A percentile compares a stretch with the other conserved stretches of the same genome.
Conservation (phyloP, 108 stramenopile genomes). For the Cylindrotheca closterium region DNA sequence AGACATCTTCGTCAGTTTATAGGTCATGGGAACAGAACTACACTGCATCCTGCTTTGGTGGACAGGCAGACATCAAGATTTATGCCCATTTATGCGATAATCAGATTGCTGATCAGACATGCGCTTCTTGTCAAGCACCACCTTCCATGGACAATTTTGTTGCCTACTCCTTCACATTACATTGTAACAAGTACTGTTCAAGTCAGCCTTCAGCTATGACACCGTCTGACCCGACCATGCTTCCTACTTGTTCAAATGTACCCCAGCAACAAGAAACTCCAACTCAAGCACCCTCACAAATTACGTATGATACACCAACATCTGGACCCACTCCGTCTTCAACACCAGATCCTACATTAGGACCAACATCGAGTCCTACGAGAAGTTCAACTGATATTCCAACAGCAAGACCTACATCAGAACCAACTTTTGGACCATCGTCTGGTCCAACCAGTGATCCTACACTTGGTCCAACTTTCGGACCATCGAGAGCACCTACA, state of each 20-base stretch:
- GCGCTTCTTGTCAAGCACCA: not conserved
- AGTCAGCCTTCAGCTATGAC: not conserved
- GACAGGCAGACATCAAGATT: not conserved
- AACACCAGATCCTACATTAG: not conserved
- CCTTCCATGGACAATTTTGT: not conserved
- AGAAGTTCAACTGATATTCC: too few species aligned
- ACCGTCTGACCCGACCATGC: not conserved
- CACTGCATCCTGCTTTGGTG: not conserved
- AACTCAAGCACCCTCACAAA: not conserved
- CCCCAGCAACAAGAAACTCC: not conserved
- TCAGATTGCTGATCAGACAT: not conserved
- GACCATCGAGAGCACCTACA: constrained; percentile 10
- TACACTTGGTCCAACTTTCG: constrained; percentile 6
- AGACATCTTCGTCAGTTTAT: not conserved
- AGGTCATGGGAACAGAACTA: not conserved
- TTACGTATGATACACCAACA: not conserved
- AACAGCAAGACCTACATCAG: not conserved
- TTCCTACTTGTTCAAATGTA: constrained; percentile 1
- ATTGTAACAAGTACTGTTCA: not conserved
- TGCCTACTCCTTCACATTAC: not conserved
- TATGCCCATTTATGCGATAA: not conserved
- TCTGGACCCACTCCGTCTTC: not conserved
- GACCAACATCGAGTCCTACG: not conserved
- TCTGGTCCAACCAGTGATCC: constrained; percentile 1
- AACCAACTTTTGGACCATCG: constrained; percentile 1